phyloP scores from a whole-genome alignment of 805 yeast species.

The Starmerella kuoi region DNA sequence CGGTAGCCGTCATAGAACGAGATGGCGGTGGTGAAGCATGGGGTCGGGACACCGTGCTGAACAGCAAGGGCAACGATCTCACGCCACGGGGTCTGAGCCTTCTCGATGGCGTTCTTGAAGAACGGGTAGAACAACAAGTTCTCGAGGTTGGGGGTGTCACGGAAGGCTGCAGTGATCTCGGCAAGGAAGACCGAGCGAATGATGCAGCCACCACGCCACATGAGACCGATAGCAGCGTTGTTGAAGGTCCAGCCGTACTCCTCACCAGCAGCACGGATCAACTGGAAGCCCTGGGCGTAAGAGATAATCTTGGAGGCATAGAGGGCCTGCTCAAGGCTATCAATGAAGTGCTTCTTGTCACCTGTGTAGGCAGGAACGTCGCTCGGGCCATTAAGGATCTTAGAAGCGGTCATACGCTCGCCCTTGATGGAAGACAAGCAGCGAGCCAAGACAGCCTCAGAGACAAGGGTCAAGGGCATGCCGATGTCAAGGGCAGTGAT shows the following conservation, averaged over 20 bases:
- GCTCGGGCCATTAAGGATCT: constrained; percentile 66
- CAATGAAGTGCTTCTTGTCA: constrained; percentile 75
- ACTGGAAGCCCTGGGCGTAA: constrained; percentile 99
- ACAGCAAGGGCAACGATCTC: constrained; percentile 65
- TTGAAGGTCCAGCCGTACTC: constrained; percentile 95
- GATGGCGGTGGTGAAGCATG: constrained; percentile 94
- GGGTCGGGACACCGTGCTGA: constrained; percentile 86
- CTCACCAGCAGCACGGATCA: constrained; percentile 94
- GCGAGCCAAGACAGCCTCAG: constrained; percentile 97
- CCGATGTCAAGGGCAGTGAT: constrained; percentile 95
- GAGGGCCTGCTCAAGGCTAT: constrained; percentile 92
- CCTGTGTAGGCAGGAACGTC: constrained; percentile 46
- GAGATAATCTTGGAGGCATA: constrained; percentile 98
- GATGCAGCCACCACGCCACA: constrained; percentile 99
- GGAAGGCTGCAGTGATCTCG: constrained; percentile 93
- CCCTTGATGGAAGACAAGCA: constrained; percentile 83
- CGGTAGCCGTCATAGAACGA: constrained; percentile 98
- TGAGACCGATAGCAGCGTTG: constrained; percentile 95
- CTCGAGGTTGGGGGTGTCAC: constrained; percentile 84
- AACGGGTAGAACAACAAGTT: constrained; percentile 91
- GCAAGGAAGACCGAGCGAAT: constrained; percentile 97
- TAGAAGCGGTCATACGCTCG: constrained; percentile 82
- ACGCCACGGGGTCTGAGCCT: constrained; percentile 97
- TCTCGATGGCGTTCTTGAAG: constrained; percentile 80
- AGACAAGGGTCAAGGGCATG: constrained; percentile 95